Evolutionary conservation across 176 grass and related monocot genomes (phyloP).

Genomic region (Coix lacrymajobi): DNA sequence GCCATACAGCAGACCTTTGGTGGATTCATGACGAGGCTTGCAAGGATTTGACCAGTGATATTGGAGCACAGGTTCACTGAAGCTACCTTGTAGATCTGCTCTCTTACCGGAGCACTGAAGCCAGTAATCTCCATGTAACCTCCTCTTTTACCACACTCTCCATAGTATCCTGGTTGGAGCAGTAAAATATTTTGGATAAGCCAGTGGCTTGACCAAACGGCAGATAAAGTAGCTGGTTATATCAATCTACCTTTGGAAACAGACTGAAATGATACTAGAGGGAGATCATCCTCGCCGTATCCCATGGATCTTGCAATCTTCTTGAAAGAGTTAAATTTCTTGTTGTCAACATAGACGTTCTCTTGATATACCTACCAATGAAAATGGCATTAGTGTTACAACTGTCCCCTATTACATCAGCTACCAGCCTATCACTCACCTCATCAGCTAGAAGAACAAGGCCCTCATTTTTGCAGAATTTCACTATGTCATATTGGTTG

Average conservation of each 20-base stretch:
- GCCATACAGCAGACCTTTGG: slow-evolving; percentile 55
- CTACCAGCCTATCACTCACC: slow-evolving; percentile 29
- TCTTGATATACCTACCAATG: slow-evolving; percentile 85
- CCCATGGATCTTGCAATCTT: slow-evolving; percentile 81
- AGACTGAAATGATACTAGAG: slow-evolving; percentile 85
- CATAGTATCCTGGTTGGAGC: slow-evolving; percentile 68
- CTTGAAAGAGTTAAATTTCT: slow-evolving; percentile 98
- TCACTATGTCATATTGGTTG: slow-evolving; percentile 79
- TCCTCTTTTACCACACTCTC: slow-evolving; percentile 98
- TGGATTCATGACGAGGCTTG: slow-evolving; percentile 90
- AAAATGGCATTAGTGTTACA: slow-evolving; percentile 7
- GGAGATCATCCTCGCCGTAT: slow-evolving; percentile 61
- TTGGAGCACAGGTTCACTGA: slow-evolving; percentile 98
- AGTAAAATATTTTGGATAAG: slow-evolving; percentile 25
- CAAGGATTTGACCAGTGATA: slow-evolving; percentile 90
- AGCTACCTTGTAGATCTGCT: slow-evolving; percentile 95
- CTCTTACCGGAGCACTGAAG: slow-evolving; percentile 79
- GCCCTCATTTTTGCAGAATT: slow-evolving; percentile 88
- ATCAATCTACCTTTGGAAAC: slow-evolving; percentile 78
- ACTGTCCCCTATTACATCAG: background rate
- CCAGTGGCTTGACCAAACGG: background rate
- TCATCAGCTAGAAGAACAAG: slow-evolving; percentile 98
- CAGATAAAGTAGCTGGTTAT: slow-evolving; percentile 14
- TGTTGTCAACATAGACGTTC: slow-evolving; percentile 82
- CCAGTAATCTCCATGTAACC: slow-evolving; percentile 97